phyloP scores from a whole-genome alignment of 345 rosid species.

The Populus tremula region DNA sequence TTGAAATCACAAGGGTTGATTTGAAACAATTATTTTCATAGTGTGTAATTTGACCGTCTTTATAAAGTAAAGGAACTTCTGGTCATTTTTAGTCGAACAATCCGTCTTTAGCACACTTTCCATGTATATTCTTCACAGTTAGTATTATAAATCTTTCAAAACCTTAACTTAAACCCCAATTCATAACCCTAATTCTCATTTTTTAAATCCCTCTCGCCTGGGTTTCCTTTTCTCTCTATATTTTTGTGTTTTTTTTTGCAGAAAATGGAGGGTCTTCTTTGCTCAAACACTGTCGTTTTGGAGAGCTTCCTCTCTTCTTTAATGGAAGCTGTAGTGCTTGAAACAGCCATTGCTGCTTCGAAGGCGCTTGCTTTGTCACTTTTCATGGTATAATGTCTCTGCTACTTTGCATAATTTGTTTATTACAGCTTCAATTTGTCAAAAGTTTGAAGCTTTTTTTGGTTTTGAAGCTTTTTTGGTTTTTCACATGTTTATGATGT shows the following conservation, averaged over 20 bases:
- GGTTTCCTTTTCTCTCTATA: not conserved
- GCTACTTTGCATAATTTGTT: not conserved
- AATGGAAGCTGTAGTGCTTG: constrained; percentile 30
- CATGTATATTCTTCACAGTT: too few relatives aligned
- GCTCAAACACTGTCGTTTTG: constrained; percentile 18
- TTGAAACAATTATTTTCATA: too few relatives aligned
- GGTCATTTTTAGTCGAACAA: too few relatives aligned
- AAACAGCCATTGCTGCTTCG: constrained; percentile 37
- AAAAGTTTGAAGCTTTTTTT: not conserved
- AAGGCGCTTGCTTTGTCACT: constrained; percentile 32
- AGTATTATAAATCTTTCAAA: constrained; percentile 6
- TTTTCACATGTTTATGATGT: not conserved
- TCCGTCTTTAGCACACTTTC: too few relatives aligned
- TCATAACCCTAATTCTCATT: constrained; percentile 24
- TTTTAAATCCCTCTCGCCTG: not conserved
- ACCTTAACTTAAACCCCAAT: constrained; percentile 34
- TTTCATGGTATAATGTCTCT: constrained; percentile 30
- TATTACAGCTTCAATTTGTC: not conserved
- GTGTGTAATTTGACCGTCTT: too few relatives aligned
- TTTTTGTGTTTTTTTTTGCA: not conserved
- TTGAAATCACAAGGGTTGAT: too few relatives aligned
- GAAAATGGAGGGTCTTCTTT: constrained; percentile 19
- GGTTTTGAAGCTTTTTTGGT: not conserved
- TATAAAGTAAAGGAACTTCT: too few relatives aligned
- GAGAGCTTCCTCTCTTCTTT: constrained; percentile 22